A percentile compares a stretch with the other conserved stretches of the same genome.
These are phyloP conservation scores for Silene coronaria DNA, from an alignment of 179 eudicot species.

Conservation along the genomic window DNA sequence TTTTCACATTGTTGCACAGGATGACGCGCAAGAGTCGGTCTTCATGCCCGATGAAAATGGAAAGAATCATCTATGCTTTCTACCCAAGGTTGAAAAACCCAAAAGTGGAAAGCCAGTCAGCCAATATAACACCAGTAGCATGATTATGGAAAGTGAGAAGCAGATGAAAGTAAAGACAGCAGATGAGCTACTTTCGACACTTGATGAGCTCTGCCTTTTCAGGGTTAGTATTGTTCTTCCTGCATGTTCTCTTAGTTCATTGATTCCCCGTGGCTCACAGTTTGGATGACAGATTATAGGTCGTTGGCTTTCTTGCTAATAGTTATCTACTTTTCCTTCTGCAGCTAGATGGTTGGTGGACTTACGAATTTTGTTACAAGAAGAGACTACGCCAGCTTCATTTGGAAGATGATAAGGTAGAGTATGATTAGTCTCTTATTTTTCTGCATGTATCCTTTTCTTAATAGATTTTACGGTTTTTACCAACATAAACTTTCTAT, in stretches of 20 bases:
- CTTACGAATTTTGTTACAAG: constrained; percentile 79
- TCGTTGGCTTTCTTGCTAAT: background rate
- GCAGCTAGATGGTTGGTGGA: constrained; percentile 99
- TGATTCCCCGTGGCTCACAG: background rate
- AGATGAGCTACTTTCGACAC: constrained; percentile 78
- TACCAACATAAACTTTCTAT: constrained; percentile 12
- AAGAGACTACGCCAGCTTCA: constrained; percentile 66
- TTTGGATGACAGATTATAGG: background rate
- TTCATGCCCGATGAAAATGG: constrained; percentile 74
- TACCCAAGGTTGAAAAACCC: constrained; percentile 75
- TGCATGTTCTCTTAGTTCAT: background rate
- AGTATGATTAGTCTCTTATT: background rate
- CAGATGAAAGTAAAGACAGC: constrained; percentile 74
- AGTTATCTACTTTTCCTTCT: constrained; percentile 12
- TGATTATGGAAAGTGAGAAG: constrained; percentile 78
- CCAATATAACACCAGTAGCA: constrained; percentile 71
- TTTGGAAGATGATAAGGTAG: constrained; percentile 78
- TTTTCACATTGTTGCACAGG: constrained; percentile 38
- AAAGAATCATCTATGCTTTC: constrained; percentile 58
- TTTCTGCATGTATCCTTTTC: constrained; percentile 4
- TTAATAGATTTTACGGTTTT: background rate
- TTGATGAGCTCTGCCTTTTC: constrained; percentile 62
- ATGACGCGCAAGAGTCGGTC: constrained; percentile 72
- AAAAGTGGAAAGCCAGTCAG: constrained; percentile 53
- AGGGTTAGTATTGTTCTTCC: constrained; percentile 42